These are phyloP conservation scores for Cordyceps cateniannulata DNA, from an alignment of 2,329 filamentous ascomycete species.

Conservation along the genomic window DNA sequence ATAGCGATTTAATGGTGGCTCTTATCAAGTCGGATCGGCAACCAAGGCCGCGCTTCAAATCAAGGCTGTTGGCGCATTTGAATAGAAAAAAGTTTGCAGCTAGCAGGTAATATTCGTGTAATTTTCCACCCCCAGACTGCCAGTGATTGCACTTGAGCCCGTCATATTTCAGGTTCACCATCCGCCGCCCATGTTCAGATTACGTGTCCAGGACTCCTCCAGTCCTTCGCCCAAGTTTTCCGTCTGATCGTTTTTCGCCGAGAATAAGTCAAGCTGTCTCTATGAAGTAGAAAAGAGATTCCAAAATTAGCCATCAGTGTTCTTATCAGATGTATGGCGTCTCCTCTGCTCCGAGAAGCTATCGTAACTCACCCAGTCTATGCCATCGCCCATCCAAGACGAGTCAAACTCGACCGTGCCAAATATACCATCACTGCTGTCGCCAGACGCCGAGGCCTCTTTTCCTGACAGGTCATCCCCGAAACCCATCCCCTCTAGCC, in stretches of 20 bases:
- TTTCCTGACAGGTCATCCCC: neutral
- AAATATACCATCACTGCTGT: slow-evolving; percentile 17
- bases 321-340: neutral
- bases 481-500: neutral
- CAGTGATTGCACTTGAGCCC: too few species aligned
- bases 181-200: slow-evolving; percentile 5
- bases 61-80: neutral
- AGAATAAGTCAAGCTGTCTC: neutral
- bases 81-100: neutral
- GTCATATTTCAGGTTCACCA: slow-evolving; percentile 1
- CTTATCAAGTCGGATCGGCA: neutral
- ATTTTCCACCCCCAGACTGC: neutral
- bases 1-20: neutral
- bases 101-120: neutral
- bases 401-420: slow-evolving; percentile 25
- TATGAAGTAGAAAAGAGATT: neutral
- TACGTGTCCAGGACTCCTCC: neutral
- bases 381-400: slow-evolving; percentile 30
- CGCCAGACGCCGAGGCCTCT: slow-evolving; percentile 15
- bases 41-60: neutral
- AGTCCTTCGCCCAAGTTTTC: neutral
- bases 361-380: slow-evolving; percentile 32
- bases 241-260: neutral
- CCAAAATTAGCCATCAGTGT: neutral
- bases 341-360: neutral